Percentiles rank a stretch among this genome's conserved stretches.
Conservation (phyloP, 2,329 filamentous ascomycete species). For the Thyridium curvatum region DNA sequence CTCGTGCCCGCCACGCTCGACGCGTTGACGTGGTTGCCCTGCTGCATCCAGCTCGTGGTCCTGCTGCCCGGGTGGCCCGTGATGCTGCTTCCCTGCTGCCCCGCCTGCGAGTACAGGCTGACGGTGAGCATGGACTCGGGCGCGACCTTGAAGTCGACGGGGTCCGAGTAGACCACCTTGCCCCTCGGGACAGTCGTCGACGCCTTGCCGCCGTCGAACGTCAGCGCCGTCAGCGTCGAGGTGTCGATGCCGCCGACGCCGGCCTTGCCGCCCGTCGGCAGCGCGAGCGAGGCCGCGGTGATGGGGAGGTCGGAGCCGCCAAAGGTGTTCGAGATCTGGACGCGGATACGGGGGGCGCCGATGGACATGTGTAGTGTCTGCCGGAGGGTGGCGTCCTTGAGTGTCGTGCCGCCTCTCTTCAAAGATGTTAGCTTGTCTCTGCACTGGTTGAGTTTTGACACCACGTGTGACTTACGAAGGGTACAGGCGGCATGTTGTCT, state of each 20-base stretch:
- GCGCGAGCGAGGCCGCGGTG: constrained; percentile 49
- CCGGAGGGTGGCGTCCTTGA: constrained; percentile 57
- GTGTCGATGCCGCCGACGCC: constrained; percentile 47
- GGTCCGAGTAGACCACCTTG: constrained; percentile 54
- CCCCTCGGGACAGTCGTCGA: constrained; percentile 49
- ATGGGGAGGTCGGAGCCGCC: constrained; percentile 54
- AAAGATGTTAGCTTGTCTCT: constrained; percentile 6
- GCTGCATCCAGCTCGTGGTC: constrained; percentile 53
- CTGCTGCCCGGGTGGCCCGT: constrained; percentile 61
- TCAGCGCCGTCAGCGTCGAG: constrained; percentile 44
- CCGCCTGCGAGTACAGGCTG: constrained; percentile 49
- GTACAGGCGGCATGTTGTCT: constrained; percentile 52
- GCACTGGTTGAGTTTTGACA: too few relatives aligned
- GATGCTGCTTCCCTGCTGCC: constrained; percentile 50
- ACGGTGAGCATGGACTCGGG: constrained; percentile 48
- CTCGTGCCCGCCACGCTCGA: constrained; percentile 34
- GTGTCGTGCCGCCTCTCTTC: constrained; percentile 36
- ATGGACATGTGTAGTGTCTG: constrained; percentile 59
- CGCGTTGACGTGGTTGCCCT: constrained; percentile 48
- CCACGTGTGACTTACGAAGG: constrained; percentile 52
- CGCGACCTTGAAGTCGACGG: constrained; percentile 46
- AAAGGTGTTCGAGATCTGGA: constrained; percentile 62
- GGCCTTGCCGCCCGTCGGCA: constrained; percentile 45
- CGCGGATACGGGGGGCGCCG: constrained; percentile 47
- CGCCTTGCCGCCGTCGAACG: constrained; percentile 46